These are phyloP conservation scores for Boletus tomentosulus DNA, from an alignment of 768 basidiomycete species.

Conservation along the genomic window DNA sequence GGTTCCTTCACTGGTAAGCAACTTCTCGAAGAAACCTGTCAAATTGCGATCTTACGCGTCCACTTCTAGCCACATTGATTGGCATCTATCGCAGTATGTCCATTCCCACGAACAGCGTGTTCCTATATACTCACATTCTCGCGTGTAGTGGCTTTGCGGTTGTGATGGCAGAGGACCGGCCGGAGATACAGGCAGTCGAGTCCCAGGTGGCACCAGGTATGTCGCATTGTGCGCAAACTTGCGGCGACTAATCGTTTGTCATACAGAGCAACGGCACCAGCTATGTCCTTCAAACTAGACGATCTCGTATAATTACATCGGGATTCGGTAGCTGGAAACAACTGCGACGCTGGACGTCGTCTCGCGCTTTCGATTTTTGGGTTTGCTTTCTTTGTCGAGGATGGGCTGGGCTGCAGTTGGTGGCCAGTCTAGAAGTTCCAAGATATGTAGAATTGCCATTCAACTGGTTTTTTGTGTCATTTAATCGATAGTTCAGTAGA, in stretches of 20 bases:
- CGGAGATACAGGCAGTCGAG: conserved; percentile 5
- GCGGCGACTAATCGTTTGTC: not conserved
- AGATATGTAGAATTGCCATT: not conserved
- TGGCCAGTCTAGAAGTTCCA: no score
- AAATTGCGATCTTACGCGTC: not conserved
- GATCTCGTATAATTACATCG: not conserved
- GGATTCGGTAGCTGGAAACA: not conserved
- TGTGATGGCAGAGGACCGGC: conserved; percentile 27
- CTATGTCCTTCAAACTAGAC: conserved; percentile 11
- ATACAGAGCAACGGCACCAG: conserved; percentile 19
- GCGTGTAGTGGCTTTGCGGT: conserved; percentile 25
- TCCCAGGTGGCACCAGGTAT: conserved; percentile 17
- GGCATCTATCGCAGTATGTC: conserved; percentile 27
- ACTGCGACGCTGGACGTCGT: no score
- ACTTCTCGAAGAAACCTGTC: not conserved
- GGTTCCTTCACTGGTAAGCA: conserved; percentile 45
- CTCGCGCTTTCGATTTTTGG: not conserved
- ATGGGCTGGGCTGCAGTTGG: no score
- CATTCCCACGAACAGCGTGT: not conserved
- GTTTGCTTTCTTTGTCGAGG: no score
- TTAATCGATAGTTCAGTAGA: not conserved
- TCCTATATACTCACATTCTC: not conserved
- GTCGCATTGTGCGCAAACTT: not conserved
- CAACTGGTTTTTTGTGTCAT: not conserved
- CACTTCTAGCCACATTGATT: conserved; percentile 25